These are phyloP conservation scores for Suillus fuscotomentosus DNA, from an alignment of 768 basidiomycete genomes.

Conservation along the genomic window DNA sequence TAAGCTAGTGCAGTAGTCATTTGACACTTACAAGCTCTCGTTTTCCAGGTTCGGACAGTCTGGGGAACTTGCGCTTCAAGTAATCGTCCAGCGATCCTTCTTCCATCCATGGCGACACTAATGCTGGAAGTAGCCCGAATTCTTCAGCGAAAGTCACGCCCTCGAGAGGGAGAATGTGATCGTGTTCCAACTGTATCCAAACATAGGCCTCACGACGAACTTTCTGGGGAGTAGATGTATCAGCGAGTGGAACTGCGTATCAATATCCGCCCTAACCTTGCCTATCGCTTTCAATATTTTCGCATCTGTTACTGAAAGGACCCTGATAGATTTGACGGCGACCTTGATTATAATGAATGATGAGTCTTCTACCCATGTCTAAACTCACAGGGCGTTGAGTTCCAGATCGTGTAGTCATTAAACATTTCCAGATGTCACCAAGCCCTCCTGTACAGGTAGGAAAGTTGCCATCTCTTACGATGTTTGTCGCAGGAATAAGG, in stretches of 20 bases:
- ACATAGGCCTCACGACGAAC: constrained; percentile 30
- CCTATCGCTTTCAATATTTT: neutral
- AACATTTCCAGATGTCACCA: constrained; percentile 12
- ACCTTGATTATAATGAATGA: constrained; percentile 1
- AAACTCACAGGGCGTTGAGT: neutral
- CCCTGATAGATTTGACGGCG: constrained; percentile 9
- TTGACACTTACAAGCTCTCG: neutral
- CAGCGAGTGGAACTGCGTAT: neutral
- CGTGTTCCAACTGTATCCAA: constrained; percentile 28
- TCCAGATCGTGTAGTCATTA: neutral
- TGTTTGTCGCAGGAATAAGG: neutral
- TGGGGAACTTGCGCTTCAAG: neutral
- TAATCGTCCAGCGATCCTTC: constrained; percentile 26
- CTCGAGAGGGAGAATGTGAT: constrained; percentile 31
- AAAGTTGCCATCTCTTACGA: neutral
- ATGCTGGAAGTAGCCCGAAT: constrained; percentile 10
- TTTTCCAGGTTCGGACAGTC: neutral
- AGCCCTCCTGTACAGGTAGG: neutral
- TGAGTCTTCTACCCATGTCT: neutral
- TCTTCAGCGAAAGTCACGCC: constrained; percentile 17
- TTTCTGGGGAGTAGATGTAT: constrained; percentile 14
- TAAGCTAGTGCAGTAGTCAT: neutral
- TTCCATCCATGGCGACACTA: constrained; percentile 26
- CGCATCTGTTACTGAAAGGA: neutral
- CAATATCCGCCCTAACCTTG: neutral